Evolutionary conservation across 2,329 filamentous ascomycete genomes (phyloP).

Genomic region (Volutella citrinella): DNA sequence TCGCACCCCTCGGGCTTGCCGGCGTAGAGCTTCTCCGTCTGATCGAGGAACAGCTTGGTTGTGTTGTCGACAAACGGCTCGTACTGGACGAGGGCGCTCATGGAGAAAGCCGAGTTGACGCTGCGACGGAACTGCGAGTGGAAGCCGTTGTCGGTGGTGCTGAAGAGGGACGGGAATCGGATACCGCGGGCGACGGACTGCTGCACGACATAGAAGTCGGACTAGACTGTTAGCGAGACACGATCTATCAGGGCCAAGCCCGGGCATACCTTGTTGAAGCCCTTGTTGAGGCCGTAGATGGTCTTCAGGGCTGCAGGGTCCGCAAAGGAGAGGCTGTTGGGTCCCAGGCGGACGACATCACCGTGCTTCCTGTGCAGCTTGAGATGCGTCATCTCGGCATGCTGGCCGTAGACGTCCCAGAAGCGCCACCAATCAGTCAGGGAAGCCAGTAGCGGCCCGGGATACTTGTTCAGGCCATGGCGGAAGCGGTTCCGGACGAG

Average conservation of each 20-base stretch:
- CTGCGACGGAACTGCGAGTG: constrained; percentile 72
- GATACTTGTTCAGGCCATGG: constrained; percentile 65
- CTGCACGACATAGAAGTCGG: constrained; percentile 78
- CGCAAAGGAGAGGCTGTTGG: constrained; percentile 70
- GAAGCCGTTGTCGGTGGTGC: constrained; percentile 70
- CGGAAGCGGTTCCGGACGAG: constrained; percentile 33
- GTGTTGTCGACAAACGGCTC: constrained; percentile 79
- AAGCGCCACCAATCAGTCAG: constrained; percentile 69
- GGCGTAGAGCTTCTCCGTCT: constrained; percentile 56
- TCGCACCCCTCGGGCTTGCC: constrained; percentile 40
- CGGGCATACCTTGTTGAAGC: constrained; percentile 73
- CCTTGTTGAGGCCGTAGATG: constrained; percentile 82
- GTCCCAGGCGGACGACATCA: constrained; percentile 71
- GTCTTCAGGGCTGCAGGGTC: constrained; percentile 69
- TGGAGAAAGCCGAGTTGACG: constrained; percentile 74
- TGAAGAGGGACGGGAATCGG: constrained; percentile 70
- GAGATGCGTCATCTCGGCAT: constrained; percentile 65
- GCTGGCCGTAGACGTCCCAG: constrained; percentile 61
- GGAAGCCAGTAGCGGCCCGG: constrained; percentile 67
- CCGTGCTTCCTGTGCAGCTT: constrained; percentile 69
- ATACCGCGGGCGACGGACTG: constrained; percentile 68
- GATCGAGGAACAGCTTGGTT: constrained; percentile 65
- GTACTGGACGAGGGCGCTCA: constrained; percentile 74
- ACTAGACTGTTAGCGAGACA: no score
- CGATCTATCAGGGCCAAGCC: no score